Conservation (phyloP, 1,284 basidiomycete genomes). For the Puccinia hordei region DNA sequence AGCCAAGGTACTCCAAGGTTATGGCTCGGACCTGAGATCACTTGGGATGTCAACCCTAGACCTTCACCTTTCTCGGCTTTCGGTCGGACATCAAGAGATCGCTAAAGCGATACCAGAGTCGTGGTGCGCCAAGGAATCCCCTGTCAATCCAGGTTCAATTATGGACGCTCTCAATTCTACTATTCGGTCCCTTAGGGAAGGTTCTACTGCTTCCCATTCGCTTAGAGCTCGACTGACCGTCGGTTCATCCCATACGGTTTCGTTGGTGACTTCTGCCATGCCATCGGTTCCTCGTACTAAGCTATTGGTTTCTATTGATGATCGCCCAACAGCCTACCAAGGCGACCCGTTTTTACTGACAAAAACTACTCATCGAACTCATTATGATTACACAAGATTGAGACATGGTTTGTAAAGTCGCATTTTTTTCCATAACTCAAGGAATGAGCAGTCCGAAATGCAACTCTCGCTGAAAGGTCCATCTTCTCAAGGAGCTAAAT, state of each 20-base stretch:
- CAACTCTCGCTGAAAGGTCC: neutral
- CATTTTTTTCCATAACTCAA: neutral
- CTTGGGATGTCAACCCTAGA: neutral
- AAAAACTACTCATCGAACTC: slow-evolving; percentile 40
- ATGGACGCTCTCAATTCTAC: slow-evolving; percentile 6
- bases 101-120: slow-evolving; percentile 8
- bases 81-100: neutral
- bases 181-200: neutral
- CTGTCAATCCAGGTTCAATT: neutral
- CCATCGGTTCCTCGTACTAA: neutral
- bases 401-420: slow-evolving; percentile 26
- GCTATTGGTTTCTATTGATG: slow-evolving; percentile 15
- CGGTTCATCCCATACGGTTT: slow-evolving; percentile 1
- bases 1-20: neutral
- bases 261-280: slow-evolving; percentile 1
- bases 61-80: slow-evolving; percentile 16
- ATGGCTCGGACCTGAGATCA: too few species aligned
- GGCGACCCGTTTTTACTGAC: slow-evolving; percentile 16
- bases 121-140: slow-evolving; percentile 32
- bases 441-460: neutral
- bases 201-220: neutral
- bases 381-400: slow-evolving; percentile 24
- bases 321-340: slow-evolving; percentile 21
- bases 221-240: slow-evolving; percentile 30
- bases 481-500: slow-evolving; percentile 6